Conservation (phyloP, 305 asterid species). For the Fraxinus dipetala region DNA sequence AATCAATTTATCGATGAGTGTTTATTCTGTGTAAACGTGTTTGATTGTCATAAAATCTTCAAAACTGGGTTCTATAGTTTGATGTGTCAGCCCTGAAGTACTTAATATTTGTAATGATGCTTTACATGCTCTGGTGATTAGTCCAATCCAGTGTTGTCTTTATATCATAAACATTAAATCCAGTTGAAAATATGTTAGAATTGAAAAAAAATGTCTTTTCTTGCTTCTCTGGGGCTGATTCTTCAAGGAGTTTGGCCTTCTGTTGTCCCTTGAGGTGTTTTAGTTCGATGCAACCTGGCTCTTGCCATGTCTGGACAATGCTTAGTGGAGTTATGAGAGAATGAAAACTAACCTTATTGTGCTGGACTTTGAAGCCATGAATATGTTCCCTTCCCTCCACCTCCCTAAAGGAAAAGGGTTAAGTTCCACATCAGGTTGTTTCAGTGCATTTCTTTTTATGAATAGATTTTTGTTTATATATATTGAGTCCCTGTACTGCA, state of each 20-base stretch:
- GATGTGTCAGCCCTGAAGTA: not conserved
- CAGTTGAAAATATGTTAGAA: not conserved
- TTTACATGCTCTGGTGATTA: not conserved
- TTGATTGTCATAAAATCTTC: not conserved
- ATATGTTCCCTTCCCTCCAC: not conserved
- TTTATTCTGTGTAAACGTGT: not conserved
- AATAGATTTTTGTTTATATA: not conserved
- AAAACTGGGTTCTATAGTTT: not conserved
- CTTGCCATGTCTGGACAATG: conserved; percentile 1
- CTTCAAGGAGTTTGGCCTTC: not conserved
- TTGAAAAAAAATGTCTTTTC: not conserved
- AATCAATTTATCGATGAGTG: not conserved
- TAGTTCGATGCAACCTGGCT: not conserved
- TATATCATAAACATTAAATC: not conserved
- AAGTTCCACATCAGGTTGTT: not conserved
- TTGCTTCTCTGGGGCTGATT: not conserved
- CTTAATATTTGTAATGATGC: not conserved
- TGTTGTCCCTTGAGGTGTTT: not conserved
- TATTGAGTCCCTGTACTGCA: not conserved
- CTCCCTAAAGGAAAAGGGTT: not conserved
- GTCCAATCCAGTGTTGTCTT: not conserved
- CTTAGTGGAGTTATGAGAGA: not conserved
- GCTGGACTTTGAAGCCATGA: not conserved
- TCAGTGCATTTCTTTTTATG: not conserved
- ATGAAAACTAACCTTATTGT: not conserved